Conservation (phyloP, 2,329 filamentous ascomycete species). For the Gnomoniopsis smithogilvyi region DNA sequence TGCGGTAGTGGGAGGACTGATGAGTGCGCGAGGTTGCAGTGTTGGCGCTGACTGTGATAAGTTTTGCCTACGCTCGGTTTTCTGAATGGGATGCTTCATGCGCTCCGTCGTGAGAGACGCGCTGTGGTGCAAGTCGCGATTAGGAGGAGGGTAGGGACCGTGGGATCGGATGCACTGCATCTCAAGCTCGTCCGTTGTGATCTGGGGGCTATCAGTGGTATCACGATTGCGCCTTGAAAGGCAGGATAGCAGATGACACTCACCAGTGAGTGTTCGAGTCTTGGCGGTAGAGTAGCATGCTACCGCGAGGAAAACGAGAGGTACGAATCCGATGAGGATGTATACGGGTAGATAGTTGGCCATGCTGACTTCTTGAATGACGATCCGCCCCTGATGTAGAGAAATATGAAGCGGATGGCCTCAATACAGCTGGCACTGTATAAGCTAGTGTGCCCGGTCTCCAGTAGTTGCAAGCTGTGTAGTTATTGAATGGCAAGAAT, state of each 20-base stretch:
- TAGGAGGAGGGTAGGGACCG: too few relatives aligned
- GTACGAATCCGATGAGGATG: constrained; percentile 8
- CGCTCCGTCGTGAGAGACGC: too few relatives aligned
- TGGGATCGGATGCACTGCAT: too few relatives aligned
- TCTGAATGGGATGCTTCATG: too few relatives aligned
- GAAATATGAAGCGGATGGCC: not conserved
- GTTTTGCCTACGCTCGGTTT: too few relatives aligned
- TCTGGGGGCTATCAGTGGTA: not conserved
- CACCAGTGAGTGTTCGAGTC: constrained; percentile 1
- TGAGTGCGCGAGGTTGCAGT: not conserved
- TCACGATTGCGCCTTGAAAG: not conserved
- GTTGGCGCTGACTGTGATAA: not conserved
- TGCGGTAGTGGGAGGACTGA: not conserved
- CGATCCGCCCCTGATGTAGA: too few relatives aligned
- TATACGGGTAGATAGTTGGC: constrained; percentile 10
- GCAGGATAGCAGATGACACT: too few relatives aligned
- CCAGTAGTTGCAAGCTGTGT: too few relatives aligned
- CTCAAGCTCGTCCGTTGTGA: not conserved
- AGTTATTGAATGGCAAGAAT: too few relatives aligned
- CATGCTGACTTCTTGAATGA: constrained; percentile 5
- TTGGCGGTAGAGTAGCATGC: constrained; percentile 1
- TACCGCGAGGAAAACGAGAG: constrained; percentile 3
- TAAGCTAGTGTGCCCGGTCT: too few relatives aligned
- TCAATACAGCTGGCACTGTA: too few relatives aligned
- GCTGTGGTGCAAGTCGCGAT: too few relatives aligned